Evolutionary conservation across 306 rosid species (phyloP), one percentile per base, ranked within the genome.

Genomic region (Alnus glutinosa): DNA sequence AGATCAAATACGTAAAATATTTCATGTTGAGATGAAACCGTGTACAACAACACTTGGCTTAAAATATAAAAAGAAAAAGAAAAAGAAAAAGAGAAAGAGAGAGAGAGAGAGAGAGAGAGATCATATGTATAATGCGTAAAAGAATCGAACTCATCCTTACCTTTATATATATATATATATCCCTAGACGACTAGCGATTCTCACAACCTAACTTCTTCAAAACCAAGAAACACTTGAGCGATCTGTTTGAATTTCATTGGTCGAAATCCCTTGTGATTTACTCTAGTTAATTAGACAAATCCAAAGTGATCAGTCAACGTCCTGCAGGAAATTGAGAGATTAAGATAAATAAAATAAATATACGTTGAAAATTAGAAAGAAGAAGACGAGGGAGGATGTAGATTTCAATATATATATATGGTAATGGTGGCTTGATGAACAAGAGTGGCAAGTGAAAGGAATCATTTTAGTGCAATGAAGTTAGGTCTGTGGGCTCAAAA

Each of bases 381-480:
- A 66, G 19, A 16, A 36, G 19, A 15, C 16, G 71, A 36, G 7
- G 19, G 10, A 12, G 32, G 70, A 5, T 2, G 47, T 12, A 4
- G 8, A 8, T 18, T 23, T 15, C 9, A 15, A 32, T 18, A 14
- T 34, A 1, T 23, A 23, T 23, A 23, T 23, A 23, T 23, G 28
- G 28, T 23, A 5, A 39, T 37, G 49, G 50, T 84, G 76, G 79
- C 87, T 84, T 84, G 48, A 55, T 77, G 69, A 73, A 37, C 13
- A 84, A 84, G 87, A 84, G 82, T 49, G 79, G 77, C 67, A 80
- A 77, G 70, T 44, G 18, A 19, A 46, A 63, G 70, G 57, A 7
- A 55, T 63, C 14, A 79, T 76, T 57, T 37, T 75, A 58, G 5
- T 46, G 71, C 36, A 70, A 70, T 28, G 23, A 52, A 42, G 86